Evolutionary conservation across 441 rosid species (phyloP), one percentile per base, ranked within the genome.

Genomic region (Syzygium syzygioides): DNA sequence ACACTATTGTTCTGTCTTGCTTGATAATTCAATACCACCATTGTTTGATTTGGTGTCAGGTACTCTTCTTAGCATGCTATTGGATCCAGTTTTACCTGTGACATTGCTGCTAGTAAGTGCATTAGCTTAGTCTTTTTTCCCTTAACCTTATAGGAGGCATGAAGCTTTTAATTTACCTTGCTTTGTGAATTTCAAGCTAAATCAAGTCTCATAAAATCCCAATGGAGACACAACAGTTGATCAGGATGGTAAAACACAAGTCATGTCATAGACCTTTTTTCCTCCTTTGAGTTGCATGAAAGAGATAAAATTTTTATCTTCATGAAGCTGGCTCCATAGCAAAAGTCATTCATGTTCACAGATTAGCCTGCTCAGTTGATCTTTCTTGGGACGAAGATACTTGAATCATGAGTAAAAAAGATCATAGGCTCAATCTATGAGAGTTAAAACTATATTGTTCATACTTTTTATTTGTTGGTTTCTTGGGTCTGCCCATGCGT

Each of bases 21-120:
- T 86, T 85, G 59, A 79, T 88, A 68, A 30, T 45, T 71, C 76
- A 32, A 48, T 57, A 57, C 86, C 17, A 41, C 37, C 83, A 37
- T 37, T 23, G 52, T 71, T 20, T 71, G n/a, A 85, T 85, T 50
- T 85, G 30, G 62, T 90, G 86, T 88, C 92, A 96, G 98, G 94
- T 87, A 86, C 64, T 86, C 92, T 96, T 87, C 91, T 97, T 76
- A 91, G 91, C 92, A 93, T 95, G 94, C 91, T 95, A 86, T 86
- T 96, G 92, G 95, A 94, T 91, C 96, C 96, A 55, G 88, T 89
- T 89, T 92, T 94, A 88, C 97, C 94, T 79, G 90, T 93, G 80
- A 87, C 86, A 59, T 86, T 94, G 62, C 88, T 93, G 37, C 88
- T 95, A 95, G 98, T 97, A 53, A 87, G 96, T 94, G 50, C 88